A percentile compares a stretch with the other conserved stretches of the same genome.
These are phyloP conservation scores for Auriscalpium vulgare DNA, from an alignment of 768 basidiomycete species.

Conservation along the genomic window DNA sequence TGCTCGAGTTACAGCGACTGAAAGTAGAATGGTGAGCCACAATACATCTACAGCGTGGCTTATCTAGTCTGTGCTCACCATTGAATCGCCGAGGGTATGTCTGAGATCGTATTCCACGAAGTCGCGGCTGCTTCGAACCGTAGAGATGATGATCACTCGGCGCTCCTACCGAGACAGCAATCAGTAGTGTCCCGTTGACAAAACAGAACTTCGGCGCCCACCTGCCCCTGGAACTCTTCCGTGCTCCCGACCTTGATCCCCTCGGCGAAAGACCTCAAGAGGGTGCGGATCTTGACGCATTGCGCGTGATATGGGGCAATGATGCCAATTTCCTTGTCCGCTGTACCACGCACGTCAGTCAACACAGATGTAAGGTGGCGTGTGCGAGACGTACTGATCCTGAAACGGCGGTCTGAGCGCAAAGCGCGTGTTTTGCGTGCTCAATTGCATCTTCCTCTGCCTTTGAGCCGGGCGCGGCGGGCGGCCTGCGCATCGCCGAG, in stretches of 20 bases:
- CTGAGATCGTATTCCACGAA: conserved; percentile 20
- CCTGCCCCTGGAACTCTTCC: conserved; percentile 63
- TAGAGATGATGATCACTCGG: conserved; percentile 31
- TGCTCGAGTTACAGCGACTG: conserved; percentile 54
- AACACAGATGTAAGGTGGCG: background rate
- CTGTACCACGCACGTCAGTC: conserved; percentile 22
- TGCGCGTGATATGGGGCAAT: conserved; percentile 61
- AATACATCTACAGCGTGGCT: no score
- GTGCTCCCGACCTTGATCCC: conserved; percentile 55
- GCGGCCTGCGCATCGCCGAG: no score
- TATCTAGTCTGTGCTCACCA: no score
- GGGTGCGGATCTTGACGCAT: conserved; percentile 36
- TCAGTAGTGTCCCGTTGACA: background rate
- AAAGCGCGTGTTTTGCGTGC: no score
- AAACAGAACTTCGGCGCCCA: conserved; percentile 10
- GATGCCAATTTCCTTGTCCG: conserved; percentile 46
- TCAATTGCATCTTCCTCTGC: no score
- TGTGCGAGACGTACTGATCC: conserved; percentile 29
- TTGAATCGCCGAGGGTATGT: conserved; percentile 10
- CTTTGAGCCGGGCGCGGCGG: no score
- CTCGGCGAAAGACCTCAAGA: conserved; percentile 22
- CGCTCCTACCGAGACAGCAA: conserved; percentile 25
- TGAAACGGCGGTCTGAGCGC: conserved; percentile 21
- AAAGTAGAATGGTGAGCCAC: background rate
- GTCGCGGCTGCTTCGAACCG: conserved; percentile 28